Percentiles rank a stretch among this genome's conserved stretches.
Conservation (phyloP, 441 rosid genomes). For the Corymbia calophylla region DNA sequence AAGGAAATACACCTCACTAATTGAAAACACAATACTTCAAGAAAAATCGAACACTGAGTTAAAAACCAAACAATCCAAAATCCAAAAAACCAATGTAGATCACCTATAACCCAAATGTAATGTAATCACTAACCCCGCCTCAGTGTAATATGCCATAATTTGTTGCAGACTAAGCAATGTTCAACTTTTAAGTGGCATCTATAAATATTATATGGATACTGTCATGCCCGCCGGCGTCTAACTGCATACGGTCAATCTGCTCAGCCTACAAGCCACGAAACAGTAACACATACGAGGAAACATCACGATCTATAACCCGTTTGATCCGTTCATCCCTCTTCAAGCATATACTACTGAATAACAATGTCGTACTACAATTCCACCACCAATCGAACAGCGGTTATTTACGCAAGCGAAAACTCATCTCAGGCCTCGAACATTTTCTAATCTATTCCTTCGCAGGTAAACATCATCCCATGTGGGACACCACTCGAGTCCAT, state of each 20-base stretch:
- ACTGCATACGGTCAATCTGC: background rate
- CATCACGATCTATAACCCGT: background rate
- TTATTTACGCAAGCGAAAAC: background rate
- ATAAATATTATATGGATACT: background rate
- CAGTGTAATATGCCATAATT: background rate
- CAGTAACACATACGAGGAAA: background rate
- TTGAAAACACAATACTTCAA: background rate
- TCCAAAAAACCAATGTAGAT: background rate
- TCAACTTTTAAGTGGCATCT: background rate
- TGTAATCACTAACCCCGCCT: background rate
- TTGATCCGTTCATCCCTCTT: background rate
- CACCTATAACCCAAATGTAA: background rate
- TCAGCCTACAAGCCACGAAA: background rate
- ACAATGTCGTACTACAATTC: background rate
- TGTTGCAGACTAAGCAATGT: background rate
- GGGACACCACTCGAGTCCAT: background rate
- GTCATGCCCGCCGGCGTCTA: background rate
- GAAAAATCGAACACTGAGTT: background rate
- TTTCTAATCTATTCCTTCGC: background rate
- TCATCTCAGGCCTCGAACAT: background rate
- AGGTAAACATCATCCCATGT: background rate
- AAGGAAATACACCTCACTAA: background rate
- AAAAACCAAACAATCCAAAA: background rate
- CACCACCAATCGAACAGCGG: background rate
- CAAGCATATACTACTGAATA: background rate